Base-by-base conservation (phyloP, 768 basidiomycete genomes). In the Hydnomerulius pinastri region DNA sequence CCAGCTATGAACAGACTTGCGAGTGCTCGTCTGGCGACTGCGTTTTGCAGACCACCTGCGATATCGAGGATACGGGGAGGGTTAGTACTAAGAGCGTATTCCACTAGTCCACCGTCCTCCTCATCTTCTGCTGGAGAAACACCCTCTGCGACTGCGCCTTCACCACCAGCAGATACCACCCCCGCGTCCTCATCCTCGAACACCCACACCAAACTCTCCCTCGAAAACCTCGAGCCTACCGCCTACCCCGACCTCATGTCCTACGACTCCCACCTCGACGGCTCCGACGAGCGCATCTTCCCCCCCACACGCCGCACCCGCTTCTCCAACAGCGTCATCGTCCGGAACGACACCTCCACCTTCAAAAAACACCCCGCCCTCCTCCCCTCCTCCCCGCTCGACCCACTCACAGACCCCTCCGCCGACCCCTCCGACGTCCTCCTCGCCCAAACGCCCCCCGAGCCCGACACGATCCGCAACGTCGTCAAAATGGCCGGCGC, bases 271-370 rank as follows among this genome's bases (percentile, higher is more conserved):
- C 63, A 85, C 24, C 72, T 87, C 46, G 87, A 90, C 69, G 74
- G 80, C 6, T 77, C 80, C 32, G 77, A 86, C 45, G 71, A 76
- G 43, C 57, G 71, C 32, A 79, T 78, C 18, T 72, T 86, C 57
- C 78, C 80, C 15, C 79, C 86, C 1, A 73, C 74, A 20, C 63
- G 73, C 49, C 70, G 73, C n/a, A 73, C 65, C 13, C 83, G 78
- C 1, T 84, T 74, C 67, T 73, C 77, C 55, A 85, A 83, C 66
- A 77, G 78, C 25, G 79, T 90, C 66, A 72, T 82, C 54, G 64
- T 87, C 43, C 85, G 86, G 46, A 90, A 89, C 61, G 81, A 87
- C 70, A 73, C 78, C n/a, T 83, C 86, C 49, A 78, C 87, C 52
- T 84, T 88, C 70, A 69, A 37, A 68, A 78, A 5, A 58, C 63